Conservation (phyloP, 768 basidiomycete genomes). For the Hericium erinaceus region DNA sequence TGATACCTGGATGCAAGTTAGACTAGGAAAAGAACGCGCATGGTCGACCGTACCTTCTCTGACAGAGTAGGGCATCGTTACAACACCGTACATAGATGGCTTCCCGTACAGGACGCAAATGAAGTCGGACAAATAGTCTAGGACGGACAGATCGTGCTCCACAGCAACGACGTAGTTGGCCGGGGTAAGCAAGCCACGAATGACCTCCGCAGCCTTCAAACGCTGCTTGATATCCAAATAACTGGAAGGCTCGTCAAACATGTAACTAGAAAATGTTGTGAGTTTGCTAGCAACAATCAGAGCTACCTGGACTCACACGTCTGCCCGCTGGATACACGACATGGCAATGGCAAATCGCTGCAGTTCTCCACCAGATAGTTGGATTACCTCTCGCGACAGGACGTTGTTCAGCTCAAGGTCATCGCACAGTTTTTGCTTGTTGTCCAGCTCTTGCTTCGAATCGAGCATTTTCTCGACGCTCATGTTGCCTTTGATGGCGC, state of each 20-base stretch:
- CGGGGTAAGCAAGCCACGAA: constrained; percentile 75
- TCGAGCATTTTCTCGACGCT: constrained; percentile 90
- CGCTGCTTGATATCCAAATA: constrained; percentile 97
- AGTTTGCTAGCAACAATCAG: not conserved
- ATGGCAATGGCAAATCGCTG: constrained; percentile 98
- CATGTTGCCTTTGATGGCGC: constrained; percentile 85
- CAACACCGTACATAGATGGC: constrained; percentile 95
- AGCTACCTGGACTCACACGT: constrained; percentile 58
- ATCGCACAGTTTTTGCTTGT: constrained; percentile 78
- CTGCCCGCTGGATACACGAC: constrained; percentile 89
- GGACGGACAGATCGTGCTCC: constrained; percentile 96
- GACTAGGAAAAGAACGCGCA: not conserved
- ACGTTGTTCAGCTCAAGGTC: constrained; percentile 85
- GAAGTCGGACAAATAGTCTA: constrained; percentile 98
- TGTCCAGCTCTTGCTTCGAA: constrained; percentile 79
- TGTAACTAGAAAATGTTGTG: constrained; percentile 39
- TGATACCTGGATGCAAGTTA: constrained; percentile 60
- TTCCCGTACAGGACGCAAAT: constrained; percentile 97
- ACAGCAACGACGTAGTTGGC: constrained; percentile 93
- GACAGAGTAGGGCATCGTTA: constrained; percentile 97
- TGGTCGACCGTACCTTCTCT: constrained; percentile 65
- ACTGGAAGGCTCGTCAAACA: constrained; percentile 99
- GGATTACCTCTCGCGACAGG: constrained; percentile 71
- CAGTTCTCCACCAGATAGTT: constrained; percentile 93
- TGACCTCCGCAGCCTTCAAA: constrained; percentile 89